These are phyloP conservation scores for Mercurialis annua DNA, from an alignment of 345 rosid genomes.

Conservation along the genomic window DNA sequence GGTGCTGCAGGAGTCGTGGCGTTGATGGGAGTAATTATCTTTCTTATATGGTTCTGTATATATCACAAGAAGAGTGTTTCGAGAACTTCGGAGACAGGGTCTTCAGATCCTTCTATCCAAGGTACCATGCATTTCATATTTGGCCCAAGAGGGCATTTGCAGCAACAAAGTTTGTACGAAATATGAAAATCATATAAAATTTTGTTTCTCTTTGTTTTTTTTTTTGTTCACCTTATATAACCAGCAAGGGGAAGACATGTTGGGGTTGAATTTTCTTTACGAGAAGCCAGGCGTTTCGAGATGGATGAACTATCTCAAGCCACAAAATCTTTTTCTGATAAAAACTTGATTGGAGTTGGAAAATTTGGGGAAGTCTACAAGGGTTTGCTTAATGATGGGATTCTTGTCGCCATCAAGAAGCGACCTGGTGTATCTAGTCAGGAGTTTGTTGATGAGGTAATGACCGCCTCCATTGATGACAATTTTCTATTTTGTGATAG, in stretches of 20 bases:
- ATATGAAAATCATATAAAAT: slow-evolving; percentile 2
- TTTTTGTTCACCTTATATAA: slow-evolving; percentile 16
- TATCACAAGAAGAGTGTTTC: slow-evolving; percentile 44
- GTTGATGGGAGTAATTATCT: slow-evolving; percentile 52
- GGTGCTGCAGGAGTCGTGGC: slow-evolving; percentile 95
- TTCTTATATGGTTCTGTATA: slow-evolving; percentile 60
- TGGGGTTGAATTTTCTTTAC: slow-evolving; percentile 60
- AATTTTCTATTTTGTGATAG: not conserved
- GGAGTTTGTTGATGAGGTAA: slow-evolving; percentile 84
- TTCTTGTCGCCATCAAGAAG: slow-evolving; percentile 87
- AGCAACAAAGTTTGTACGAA: slow-evolving; percentile 6
- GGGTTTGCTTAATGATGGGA: slow-evolving; percentile 89
- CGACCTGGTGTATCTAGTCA: slow-evolving; percentile 66
- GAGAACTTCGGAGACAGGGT: slow-evolving; percentile 79
- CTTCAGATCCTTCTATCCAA: slow-evolving; percentile 73
- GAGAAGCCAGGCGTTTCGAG: slow-evolving; percentile 76
- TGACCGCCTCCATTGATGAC: not conserved
- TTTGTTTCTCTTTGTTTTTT: not conserved
- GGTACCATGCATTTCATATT: slow-evolving; percentile 34
- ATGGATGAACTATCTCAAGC: slow-evolving; percentile 85
- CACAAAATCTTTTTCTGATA: slow-evolving; percentile 66
- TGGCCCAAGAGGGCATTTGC: not conserved
- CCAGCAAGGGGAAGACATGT: slow-evolving; percentile 58
- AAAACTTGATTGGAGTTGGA: slow-evolving; percentile 77
- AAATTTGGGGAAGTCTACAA: slow-evolving; percentile 89